Percentiles rank a stretch among this genome's conserved stretches.
These are phyloP conservation scores for Fusarium duplospermum DNA, from an alignment of 2,329 filamentous ascomycete species.

Conservation along the genomic window DNA sequence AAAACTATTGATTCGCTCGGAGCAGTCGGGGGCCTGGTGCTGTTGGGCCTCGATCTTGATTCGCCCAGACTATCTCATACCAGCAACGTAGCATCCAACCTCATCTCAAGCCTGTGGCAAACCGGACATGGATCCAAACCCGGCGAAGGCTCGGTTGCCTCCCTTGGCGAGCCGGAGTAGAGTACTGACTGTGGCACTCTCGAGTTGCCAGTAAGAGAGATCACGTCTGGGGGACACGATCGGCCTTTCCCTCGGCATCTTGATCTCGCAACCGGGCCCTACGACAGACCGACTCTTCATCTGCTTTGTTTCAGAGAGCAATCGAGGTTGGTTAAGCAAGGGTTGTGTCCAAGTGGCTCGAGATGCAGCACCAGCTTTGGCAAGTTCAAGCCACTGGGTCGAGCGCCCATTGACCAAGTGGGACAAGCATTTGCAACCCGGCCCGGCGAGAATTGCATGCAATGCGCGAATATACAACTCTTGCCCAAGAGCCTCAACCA, in stretches of 20 bases:
- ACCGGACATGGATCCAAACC: conserved; percentile 36
- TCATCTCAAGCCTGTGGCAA: conserved; percentile 37
- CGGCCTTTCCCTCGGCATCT: background rate
- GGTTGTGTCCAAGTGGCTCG: conserved; percentile 21
- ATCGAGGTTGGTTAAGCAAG: conserved; percentile 24
- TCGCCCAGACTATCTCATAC: conserved; percentile 25
- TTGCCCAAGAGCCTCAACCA: conserved; percentile 1
- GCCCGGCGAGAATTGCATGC: conserved; percentile 26
- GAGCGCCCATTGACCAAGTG: conserved; percentile 30
- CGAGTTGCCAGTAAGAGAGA: background rate
- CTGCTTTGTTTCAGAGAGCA: conserved; percentile 21
- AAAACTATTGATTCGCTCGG: conserved; percentile 28
- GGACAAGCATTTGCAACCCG: conserved; percentile 14
- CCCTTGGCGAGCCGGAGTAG: conserved; percentile 17
- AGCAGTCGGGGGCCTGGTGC: conserved; percentile 24
- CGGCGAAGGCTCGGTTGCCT: conserved; percentile 23
- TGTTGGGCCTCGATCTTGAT: conserved; percentile 21
- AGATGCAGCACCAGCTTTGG: conserved; percentile 17
- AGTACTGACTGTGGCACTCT: background rate
- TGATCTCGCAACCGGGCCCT: background rate
- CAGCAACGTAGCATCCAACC: conserved; percentile 41
- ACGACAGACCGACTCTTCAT: conserved; percentile 20
- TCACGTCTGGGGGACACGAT: background rate
- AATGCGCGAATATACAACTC: conserved; percentile 25
- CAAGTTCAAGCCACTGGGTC: conserved; percentile 25